Percentiles rank a stretch among this genome's conserved stretches.
Evolutionary conservation across 441 rosid species (phyloP).

Genomic region (Biscutella laevigata): DNA sequence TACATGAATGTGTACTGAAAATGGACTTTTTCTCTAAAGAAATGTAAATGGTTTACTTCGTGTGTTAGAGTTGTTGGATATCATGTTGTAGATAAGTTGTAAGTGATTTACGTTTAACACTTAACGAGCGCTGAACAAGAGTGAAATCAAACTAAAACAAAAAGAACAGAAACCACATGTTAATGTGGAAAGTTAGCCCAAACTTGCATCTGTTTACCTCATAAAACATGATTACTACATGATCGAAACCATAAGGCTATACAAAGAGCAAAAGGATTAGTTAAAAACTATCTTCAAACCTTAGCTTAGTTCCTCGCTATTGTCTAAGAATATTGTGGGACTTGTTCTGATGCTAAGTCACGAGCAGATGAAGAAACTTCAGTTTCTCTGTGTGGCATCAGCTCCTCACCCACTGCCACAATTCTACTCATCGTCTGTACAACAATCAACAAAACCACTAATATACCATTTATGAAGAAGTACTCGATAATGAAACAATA

Average conservation of each 20-base stretch:
- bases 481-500: neutral
- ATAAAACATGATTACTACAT: neutral
- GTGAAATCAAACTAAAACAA: no score
- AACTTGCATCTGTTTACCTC: neutral
- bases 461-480: neutral
- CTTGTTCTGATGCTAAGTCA: slow-evolving; percentile 4
- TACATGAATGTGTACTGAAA: no score
- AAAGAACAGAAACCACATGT: no score
- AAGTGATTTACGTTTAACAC: no score
- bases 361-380: neutral
- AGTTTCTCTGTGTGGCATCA: slow-evolving; percentile 34
- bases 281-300: slow-evolving; percentile 1
- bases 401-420: slow-evolving; percentile 32
- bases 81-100: no score
- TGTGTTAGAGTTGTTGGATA: no score
- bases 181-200: no score
- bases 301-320: neutral
- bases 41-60: no score
- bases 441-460: neutral
- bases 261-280: slow-evolving; percentile 2
- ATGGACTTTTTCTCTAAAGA: no score
- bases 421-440: slow-evolving; percentile 30
- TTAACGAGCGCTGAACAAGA: no score
- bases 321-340: slow-evolving; percentile 7
- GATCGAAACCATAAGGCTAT: slow-evolving; percentile 8